Evolutionary conservation across 1,139 yeast genomes (phyloP), one percentile per base, ranked within the genome.

Genomic region (Taphrina communis): DNA sequence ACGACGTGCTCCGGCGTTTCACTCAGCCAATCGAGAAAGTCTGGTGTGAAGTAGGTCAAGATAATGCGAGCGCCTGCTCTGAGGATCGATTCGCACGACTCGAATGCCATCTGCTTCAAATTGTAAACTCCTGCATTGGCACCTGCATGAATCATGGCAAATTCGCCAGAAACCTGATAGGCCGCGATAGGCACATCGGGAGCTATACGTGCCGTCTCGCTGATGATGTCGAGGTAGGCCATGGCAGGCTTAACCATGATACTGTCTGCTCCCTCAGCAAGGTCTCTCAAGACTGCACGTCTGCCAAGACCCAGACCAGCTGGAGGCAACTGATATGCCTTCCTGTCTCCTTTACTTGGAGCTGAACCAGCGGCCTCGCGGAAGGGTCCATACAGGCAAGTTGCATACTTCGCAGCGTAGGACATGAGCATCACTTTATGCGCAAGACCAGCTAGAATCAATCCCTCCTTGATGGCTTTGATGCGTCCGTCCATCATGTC

Each of bases 401-500:
- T 97, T 71, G 92, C 83, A 77, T 95, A 94, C 78, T 94, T 94
- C 69, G 99, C 99, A 31, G 97, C 86, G 79, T 94, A 94, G 4
- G 97, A 89, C 90, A 95, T 88, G 56, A 94, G 86, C 82, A 94
- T 86, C 70, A 93, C 88, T 77, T 88, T 87, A 79, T 94, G 96
- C 36, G 97, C 97, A 70, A 94, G 79, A 25, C 88, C 88, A n/a
- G 90, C 93, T 62, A 86, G 86, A 68, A 94, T 86, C 57, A 94
- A 83, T 1, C 97, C 98, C 66, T 82, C 80, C 78, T 95, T 94
- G 78, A 94, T 94, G 69, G 91, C 98, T 72, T 84, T 83, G 73
- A 95, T 87, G 75, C 99, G 85, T 31, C 99, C 99, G 77, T 94
- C 99, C 77, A 93, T 88, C 99, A 95, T 94, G 78, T 94, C 99